Percentiles rank a stretch among this genome's conserved stretches.
Conservation (phyloP, 768 basidiomycete species). For the Naganishia onofrii region DNA sequence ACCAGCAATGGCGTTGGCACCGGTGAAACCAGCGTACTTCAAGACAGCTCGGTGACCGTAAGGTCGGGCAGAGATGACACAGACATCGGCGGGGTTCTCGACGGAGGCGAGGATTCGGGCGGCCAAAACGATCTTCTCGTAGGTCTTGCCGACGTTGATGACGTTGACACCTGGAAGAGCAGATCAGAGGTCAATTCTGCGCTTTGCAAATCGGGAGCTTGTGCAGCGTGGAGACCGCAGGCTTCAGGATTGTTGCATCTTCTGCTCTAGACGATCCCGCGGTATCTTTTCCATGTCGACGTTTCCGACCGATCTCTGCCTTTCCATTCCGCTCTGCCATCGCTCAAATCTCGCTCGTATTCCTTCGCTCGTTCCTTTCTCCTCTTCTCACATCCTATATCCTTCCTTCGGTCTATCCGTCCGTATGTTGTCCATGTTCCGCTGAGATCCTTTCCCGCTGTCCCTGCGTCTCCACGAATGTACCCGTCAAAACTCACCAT, state of each 20-base stretch:
- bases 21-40: constrained; percentile 96
- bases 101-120: constrained; percentile 96
- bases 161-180: constrained; percentile 76
- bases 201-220: neutral
- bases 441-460: neutral
- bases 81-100: constrained; percentile 97
- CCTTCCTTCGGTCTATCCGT: no score
- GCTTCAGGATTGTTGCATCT: neutral
- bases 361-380: no score
- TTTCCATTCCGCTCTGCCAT: neutral
- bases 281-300: neutral
- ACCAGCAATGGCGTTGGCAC: constrained; percentile 97
- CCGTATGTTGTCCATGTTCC: no score
- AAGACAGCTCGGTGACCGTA: constrained; percentile 99
- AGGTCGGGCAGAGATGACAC: constrained; percentile 95
- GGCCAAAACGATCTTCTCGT: constrained; percentile 98
- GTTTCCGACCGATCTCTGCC: neutral
- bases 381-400: no score
- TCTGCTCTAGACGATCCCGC: no score
- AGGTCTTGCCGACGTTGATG: constrained; percentile 98
- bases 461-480: neutral
- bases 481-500: constrained; percentile 63
- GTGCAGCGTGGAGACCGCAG: neutral
- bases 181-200: neutral
- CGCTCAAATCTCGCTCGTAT: neutral